Evolutionary conservation across 805 yeast genomes (phyloP), one percentile per base, ranked within the genome.

Genomic region (Hanseniaspora occidentalis): DNA sequence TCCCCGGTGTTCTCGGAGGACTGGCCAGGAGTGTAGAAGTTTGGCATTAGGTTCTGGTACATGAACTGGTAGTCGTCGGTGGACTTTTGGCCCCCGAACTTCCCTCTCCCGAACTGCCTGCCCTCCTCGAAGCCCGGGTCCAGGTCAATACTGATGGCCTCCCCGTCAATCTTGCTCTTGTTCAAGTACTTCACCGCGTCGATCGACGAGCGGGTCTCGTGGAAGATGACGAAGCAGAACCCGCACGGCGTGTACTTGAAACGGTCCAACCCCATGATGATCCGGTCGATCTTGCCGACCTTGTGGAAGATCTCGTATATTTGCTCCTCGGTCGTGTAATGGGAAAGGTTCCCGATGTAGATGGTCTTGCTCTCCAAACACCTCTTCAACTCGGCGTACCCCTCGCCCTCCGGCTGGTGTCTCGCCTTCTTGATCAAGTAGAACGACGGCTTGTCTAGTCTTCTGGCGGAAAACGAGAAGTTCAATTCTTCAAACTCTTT

Each of bases 111-210:
- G 55, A 78, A 92, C 56, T 92, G 97, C 48, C 98, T 70, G 1
- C 98, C 98, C 50, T 89, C 96, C 46, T 73, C 76, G 57, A 89
- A 92, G 0, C 98, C 98, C 0, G 96, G 96, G 55, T 92, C 98
- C 50, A 94, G 67, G 62, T 92, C 98, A 38, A 89, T 84, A 29
- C 81, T 79, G 53, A 92, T 71, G 29, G 70, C 65, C 45, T 84
- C 77, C 38, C 88, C 94, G 53, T 89, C 96, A 39, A 92, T 71
- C 51, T 78, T 79, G 0, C 95, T 85, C 41, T 77, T 79, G 49
- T 84, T 78, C 38, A 92, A 64, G 53, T 77, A 89, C 57, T 85
- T 83, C 55, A 89, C 75, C 2, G 96, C 83, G 47, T 81, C 76
- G 40, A 86, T 65, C 2, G 96, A 85, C 38, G 84, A 86, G 38